A percentile compares a stretch with the other conserved stretches of the same genome.
Conservation (phyloP, 2,329 filamentous ascomycete genomes). For the Hymenoscyphus occultus region DNA sequence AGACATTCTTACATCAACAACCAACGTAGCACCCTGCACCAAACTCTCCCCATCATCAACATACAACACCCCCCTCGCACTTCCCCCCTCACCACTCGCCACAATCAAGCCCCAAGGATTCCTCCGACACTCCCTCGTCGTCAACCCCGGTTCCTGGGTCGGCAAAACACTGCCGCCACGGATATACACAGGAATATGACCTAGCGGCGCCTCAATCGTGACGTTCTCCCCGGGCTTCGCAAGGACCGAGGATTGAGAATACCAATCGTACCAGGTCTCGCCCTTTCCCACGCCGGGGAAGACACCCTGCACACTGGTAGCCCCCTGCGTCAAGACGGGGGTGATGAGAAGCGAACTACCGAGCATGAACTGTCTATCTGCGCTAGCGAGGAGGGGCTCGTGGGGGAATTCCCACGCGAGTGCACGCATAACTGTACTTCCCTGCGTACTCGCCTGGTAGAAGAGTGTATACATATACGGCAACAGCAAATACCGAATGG, state of each 20-base stretch:
- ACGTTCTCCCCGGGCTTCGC: slow-evolving; percentile 46
- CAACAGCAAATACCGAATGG: slow-evolving; percentile 67
- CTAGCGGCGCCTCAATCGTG: slow-evolving; percentile 40
- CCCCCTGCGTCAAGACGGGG: slow-evolving; percentile 48
- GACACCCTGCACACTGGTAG: slow-evolving; percentile 46
- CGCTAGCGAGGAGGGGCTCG: slow-evolving; percentile 63
- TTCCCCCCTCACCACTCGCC: slow-evolving; percentile 59
- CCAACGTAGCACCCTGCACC: slow-evolving; percentile 52
- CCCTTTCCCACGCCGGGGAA: slow-evolving; percentile 50
- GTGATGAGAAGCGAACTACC: slow-evolving; percentile 63
- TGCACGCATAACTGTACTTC: slow-evolving; percentile 69
- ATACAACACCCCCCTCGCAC: slow-evolving; percentile 66
- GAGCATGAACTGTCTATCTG: slow-evolving; percentile 70
- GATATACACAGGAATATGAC: slow-evolving; percentile 64
- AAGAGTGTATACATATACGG: slow-evolving; percentile 78
- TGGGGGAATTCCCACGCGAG: slow-evolving; percentile 67
- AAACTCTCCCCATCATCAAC: slow-evolving; percentile 74
- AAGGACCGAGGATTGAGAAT: slow-evolving; percentile 46
- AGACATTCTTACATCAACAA: slow-evolving; percentile 45
- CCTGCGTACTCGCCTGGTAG: slow-evolving; percentile 61
- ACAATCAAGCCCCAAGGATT: slow-evolving; percentile 70
- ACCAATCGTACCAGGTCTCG: slow-evolving; percentile 51
- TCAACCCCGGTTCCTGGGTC: slow-evolving; percentile 54
- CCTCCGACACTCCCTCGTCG: slow-evolving; percentile 60
- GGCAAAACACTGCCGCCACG: slow-evolving; percentile 65